phyloP scores from a whole-genome alignment of 139 green algal species.

The Tetraselmis chui region DNA sequence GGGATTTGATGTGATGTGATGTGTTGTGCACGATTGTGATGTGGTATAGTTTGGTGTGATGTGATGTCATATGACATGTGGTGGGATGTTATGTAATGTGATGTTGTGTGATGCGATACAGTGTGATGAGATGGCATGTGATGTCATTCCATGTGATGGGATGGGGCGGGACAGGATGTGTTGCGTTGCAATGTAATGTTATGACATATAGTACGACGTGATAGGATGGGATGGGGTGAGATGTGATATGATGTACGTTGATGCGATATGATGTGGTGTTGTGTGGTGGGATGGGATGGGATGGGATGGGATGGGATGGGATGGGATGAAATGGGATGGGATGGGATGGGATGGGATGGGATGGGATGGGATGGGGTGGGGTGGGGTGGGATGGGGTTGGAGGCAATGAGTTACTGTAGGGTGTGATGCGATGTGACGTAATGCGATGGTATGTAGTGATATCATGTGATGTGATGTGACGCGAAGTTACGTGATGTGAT shows the following conservation, averaged over 20 bases:
- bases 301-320: background rate
- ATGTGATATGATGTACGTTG: background rate
- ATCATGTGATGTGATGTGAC: conserved; percentile 14
- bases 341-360: background rate
- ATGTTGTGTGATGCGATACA: background rate
- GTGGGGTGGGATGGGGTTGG: background rate
- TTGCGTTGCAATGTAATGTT: background rate
- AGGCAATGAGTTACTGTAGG: background rate
- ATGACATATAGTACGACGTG: background rate
- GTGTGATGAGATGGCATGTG: background rate
- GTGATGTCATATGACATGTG: background rate
- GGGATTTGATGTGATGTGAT: background rate
- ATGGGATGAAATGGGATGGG: background rate
- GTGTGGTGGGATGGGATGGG: background rate
- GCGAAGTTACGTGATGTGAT: conserved; percentile 3
- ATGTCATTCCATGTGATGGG: background rate
- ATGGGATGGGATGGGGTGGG: background rate
- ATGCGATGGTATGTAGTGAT: no score
- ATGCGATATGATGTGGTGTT: background rate
- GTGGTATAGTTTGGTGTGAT: background rate
- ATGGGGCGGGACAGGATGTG: background rate
- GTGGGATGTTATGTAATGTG: background rate
- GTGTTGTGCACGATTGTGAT: background rate
- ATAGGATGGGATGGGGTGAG: background rate
- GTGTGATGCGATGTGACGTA: no score